phyloP scores from a whole-genome alignment of 2,329 filamentous ascomycete genomes.

The Thielaviopsis musarum region DNA sequence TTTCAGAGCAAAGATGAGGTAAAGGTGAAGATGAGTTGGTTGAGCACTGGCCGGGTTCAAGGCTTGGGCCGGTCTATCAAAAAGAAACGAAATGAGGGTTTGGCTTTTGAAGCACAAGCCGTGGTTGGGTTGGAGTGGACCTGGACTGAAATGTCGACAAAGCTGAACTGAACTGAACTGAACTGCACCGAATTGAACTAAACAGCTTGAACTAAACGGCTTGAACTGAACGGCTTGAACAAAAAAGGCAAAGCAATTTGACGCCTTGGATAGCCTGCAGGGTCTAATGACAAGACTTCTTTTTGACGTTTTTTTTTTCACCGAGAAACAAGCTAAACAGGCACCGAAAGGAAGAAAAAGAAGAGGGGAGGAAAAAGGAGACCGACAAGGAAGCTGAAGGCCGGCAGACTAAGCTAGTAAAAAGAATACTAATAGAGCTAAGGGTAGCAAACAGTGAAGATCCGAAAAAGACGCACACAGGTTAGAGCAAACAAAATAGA shows the following conservation, averaged over 20 bases:
- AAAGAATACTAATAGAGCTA: not conserved
- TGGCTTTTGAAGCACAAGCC: too few relatives aligned
- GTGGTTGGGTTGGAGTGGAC: too few relatives aligned
- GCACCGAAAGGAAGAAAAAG: not conserved
- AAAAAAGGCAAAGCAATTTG: too few relatives aligned
- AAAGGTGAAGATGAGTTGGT: not conserved
- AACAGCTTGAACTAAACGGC: too few relatives aligned
- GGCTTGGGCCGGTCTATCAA: not conserved
- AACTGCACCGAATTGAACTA: too few relatives aligned
- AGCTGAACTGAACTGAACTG: not conserved
- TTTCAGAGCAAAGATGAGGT: not conserved
- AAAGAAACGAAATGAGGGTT: not conserved
- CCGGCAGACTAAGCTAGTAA: not conserved
- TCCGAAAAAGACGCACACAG: not conserved
- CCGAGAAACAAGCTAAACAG: not conserved
- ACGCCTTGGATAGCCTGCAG: too few relatives aligned
- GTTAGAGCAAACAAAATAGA: not conserved
- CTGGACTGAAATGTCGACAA: not conserved
- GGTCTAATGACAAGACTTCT: too few relatives aligned
- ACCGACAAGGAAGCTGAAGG: not conserved
- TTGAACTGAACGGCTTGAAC: too few relatives aligned
- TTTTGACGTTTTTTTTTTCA: too few relatives aligned
- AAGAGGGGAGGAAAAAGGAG: not conserved
- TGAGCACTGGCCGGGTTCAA: not conserved
- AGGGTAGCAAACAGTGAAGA: not conserved